Base-by-base conservation (phyloP, 2,329 filamentous ascomycete species). In the Thermoascus crustaceus region DNA sequence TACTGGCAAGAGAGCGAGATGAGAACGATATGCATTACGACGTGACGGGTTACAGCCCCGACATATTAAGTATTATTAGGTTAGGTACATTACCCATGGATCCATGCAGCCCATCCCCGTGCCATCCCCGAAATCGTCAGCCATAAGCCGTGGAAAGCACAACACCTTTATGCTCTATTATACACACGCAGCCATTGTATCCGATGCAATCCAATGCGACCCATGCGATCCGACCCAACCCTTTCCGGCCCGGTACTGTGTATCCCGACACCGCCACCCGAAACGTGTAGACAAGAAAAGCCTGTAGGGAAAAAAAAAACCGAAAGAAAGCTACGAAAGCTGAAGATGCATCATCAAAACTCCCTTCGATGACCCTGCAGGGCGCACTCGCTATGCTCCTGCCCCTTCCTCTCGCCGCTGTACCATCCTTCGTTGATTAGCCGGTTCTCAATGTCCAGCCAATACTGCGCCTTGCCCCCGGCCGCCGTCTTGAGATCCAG, bases 341-440 rank as follows among this genome's bases (percentile, higher is more conserved):
- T 24, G 7, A n/a, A 26, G 11, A 13, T 13, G 8, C 5, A 18
- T 29, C 18, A 29, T 9, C 18, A 16, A 17, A 16, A 21, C 9
- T 5, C 21, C 20, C 23, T 25, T 22, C 47, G 40, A 23, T 42
- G 25, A 17, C 38, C 38, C 21, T 53, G 50, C 23, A 64, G 40
- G n/a, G 48, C 48, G 39, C 61, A 64, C 25, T 59, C 53, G 33
- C 53, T 58, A 2, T 42, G 25, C 8, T 36, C 34, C 30, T 52
- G 49, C 16, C 46, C 49, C 30, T 39, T 44, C 39, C 67, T 66
- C 9, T 42, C 56, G 1, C 63, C 67, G 8, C 45, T 47, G 52
- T 91, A 89, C 70, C 80, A 89, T 10, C 81, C 82, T 8, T 72
- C 76, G 1, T 75, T 62, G 31, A 83, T 73, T 38, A 89, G 63